Evolutionary conservation across 306 rosid genomes (phyloP).

Genomic region (Lupinus albus): DNA sequence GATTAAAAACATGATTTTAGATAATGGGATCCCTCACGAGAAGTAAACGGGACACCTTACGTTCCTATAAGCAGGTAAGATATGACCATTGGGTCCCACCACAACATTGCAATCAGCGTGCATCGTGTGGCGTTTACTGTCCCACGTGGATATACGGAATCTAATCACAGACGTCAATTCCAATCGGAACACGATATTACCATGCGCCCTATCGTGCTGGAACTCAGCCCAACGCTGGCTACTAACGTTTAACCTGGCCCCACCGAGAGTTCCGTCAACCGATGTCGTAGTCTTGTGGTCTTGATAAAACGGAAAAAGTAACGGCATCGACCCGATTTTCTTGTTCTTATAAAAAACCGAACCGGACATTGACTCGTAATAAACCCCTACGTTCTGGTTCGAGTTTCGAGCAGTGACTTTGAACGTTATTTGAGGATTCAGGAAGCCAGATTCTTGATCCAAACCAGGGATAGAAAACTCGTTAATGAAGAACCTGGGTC

Average conservation of each 20-base stretch:
- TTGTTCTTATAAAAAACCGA: constrained; percentile 63
- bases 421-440: constrained; percentile 54
- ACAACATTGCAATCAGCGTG: constrained; percentile 67
- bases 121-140: constrained; percentile 63
- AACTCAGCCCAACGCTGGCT: constrained; percentile 70
- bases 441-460: constrained; percentile 50
- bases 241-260: constrained; percentile 54
- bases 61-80: constrained; percentile 50
- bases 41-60: constrained; percentile 76
- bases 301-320: constrained; percentile 57
- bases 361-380: constrained; percentile 61
- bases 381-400: constrained; percentile 65
- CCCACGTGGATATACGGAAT: constrained; percentile 69
- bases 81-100: constrained; percentile 69
- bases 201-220: constrained; percentile 51
- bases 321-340: constrained; percentile 53
- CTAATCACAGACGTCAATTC: constrained; percentile 60
- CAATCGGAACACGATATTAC: constrained; percentile 68
- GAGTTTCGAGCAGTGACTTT: constrained; percentile 70
- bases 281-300: constrained; percentile 63
- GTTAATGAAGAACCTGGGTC: constrained; percentile 75
- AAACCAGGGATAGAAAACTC: constrained; percentile 63
- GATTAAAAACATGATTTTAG: no score
- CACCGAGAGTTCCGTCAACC: constrained; percentile 47
- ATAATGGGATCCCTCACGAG: no score